Evolutionary conservation across 2,329 filamentous ascomycete genomes (phyloP).

Genomic region (Blastomyces emzantsi): DNA sequence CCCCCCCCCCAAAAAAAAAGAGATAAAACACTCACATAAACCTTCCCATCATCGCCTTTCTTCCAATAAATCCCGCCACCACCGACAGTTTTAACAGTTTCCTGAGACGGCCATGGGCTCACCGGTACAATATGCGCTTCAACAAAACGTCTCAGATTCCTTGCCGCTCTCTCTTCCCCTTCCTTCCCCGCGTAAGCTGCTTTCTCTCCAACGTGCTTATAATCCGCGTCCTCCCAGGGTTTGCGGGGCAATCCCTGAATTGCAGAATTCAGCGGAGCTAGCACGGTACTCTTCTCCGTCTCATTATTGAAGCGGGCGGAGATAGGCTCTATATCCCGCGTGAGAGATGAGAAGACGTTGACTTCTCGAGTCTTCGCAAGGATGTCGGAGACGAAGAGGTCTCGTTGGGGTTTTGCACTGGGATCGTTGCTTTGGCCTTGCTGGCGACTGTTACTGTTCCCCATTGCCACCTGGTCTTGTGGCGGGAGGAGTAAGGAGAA

Average conservation of each 20-base stretch:
- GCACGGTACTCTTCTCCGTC: conserved; percentile 66
- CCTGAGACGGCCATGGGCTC: background rate
- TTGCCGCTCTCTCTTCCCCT: conserved; percentile 61
- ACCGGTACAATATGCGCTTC: conserved; percentile 69
- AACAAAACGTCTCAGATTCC: conserved; percentile 71
- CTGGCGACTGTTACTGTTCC: background rate
- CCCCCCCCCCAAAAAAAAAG: too few relatives aligned
- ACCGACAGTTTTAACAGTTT: conserved; percentile 51
- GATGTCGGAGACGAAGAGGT: conserved; percentile 58
- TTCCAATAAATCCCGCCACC: conserved; percentile 79
- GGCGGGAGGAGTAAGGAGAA: background rate
- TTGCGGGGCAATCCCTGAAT: conserved; percentile 71
- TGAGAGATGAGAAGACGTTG: conserved; percentile 74
- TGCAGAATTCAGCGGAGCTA: conserved; percentile 77
- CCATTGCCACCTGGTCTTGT: background rate
- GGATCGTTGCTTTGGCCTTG: conserved; percentile 2
- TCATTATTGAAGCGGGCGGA: conserved; percentile 34
- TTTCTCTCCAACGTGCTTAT: conserved; percentile 51
- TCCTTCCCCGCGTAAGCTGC: conserved; percentile 65
- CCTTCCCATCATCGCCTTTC: conserved; percentile 51
- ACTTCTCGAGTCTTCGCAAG: conserved; percentile 69
- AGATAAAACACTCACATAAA: conserved; percentile 46
- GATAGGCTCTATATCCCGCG: conserved; percentile 38
- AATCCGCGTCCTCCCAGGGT: conserved; percentile 62
- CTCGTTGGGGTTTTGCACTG: background rate